Evolutionary conservation across 352 stramenopile genomes (phyloP), one percentile per base, ranked within the genome.

Genomic region (Pythium sukuiense): DNA sequence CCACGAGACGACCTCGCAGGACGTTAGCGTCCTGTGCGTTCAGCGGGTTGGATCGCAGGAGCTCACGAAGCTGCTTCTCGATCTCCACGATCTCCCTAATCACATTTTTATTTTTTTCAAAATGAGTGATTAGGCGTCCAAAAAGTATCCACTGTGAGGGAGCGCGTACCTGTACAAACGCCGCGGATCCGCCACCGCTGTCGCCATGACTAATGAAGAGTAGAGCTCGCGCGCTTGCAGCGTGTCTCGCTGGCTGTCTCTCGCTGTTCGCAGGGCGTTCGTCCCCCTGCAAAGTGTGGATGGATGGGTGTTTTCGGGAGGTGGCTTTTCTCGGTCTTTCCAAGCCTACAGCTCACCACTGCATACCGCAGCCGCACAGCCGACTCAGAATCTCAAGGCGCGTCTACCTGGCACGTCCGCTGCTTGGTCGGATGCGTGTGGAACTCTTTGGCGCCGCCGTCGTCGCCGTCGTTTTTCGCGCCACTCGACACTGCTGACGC

Each of bases 41-140:
- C 12, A 86, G 70, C 35, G 85, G 85, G 53, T 88, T 88, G 35
- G 80, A 71, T 26, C 81, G 85, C 56, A 93, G 37, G 33, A 89
- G 69, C 63, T 90, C 85, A n/a, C 82, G 81, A 30, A 93, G 69
- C 58, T 91, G 77, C 72, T 83, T 88, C 61, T 91, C 85, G 37
- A 90, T 59, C 55, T 85, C 78, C 58, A 80, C 81, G 52, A 93
- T 81, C 64, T 93, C 85, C 48, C 83, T 92, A 61, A 16, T 8
- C n/a, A 46, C 53, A 16, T 64, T 24, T 16, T 54, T 55, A 39
- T 8, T 12, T 14, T 39, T 39, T 24, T 24, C 0, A 24, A 24
- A 24, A 24, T 24, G 20, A 24, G 20, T 24, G 20, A 24, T 24
- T 24, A 24, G 20, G 20, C 20, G 20, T 24, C 20, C 20, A 24